Evolutionary conservation across 768 basidiomycete genomes (phyloP), one percentile per base, ranked within the genome.

Genomic region (Strobilomyces echinocephalus): DNA sequence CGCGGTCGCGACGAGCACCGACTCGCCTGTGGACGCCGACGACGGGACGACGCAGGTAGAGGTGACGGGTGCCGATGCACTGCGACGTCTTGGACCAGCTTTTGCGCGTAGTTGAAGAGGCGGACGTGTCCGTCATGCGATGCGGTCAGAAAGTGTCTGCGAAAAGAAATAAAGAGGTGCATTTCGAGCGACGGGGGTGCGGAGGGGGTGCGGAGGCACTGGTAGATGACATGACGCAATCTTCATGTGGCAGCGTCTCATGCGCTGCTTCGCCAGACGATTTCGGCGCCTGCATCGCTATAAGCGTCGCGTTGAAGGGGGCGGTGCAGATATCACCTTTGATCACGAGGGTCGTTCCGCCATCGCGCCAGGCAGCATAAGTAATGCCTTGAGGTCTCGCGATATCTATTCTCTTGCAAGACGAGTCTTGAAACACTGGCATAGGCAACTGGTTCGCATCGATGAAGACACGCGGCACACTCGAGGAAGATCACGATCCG

Each of bases 61-160:
- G 1, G 86, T 86, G 47, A 88, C 78, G 2, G 92, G 80, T 10
- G 86, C 85, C 34, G 60, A 68, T 92, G 90, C 1, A 78, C 73
- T 7, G 69, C 59, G 26, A 78, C 69, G 21, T 76, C 78, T 41
- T 76, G 74, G 2, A 82, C 65, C 8, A 82, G 60, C 6, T 79
- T 76, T 70, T 86, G 79, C 12, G 85, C 80, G 50, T 85, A 81
- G 64, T 89, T 81, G 64, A 91, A 93, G 1, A 83, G 67, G 45
- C 90, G 85, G 46, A 94, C 60, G 49, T 78, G 74, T 14, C 87
- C 87, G 58, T 94, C 93, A 58, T 95, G 95, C 4, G 90, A 89
- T 0, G 83, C 82, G 0, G 90, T 88, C 4, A 92, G 58, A 64
- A 93, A 83, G 55, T 82, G 75, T 36, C 89, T 91, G 52, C 4